Evolutionary conservation across 106 monocot genomes (phyloP).

Genomic region (Triglochin maritima): DNA sequence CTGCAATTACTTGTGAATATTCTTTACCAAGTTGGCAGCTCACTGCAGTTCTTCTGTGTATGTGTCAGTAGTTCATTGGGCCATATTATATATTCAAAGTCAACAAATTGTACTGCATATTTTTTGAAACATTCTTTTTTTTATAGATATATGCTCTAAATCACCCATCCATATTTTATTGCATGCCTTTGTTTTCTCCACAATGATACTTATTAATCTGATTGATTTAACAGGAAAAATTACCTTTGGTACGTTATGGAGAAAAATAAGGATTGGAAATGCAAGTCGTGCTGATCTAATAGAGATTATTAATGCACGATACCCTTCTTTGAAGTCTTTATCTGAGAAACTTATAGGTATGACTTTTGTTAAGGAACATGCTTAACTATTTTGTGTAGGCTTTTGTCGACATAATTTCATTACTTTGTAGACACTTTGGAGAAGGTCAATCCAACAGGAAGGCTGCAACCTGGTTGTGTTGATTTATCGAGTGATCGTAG

Average conservation of each 20-base stretch:
- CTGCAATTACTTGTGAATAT: too few relatives aligned
- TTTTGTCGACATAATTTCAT: slow-evolving; percentile 1
- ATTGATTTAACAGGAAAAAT: slow-evolving; percentile 29
- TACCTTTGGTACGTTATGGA: slow-evolving; percentile 53
- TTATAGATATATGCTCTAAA: too few relatives aligned
- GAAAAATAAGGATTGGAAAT: slow-evolving; percentile 53
- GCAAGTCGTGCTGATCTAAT: slow-evolving; percentile 45
- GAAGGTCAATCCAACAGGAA: slow-evolving; percentile 24
- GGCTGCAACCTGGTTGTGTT: slow-evolving; percentile 11
- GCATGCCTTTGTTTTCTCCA: too few relatives aligned
- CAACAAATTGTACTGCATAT: too few relatives aligned
- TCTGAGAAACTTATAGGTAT: slow-evolving; percentile 54
- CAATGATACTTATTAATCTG: too few relatives aligned
- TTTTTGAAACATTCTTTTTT: too few relatives aligned
- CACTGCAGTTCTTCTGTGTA: too few relatives aligned
- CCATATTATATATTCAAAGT: too few relatives aligned
- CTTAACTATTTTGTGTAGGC: background rate
- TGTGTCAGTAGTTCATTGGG: too few relatives aligned
- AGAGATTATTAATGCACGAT: slow-evolving; percentile 47
- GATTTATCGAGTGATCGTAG: slow-evolving; percentile 15
- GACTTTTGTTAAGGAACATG: background rate
- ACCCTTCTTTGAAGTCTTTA: slow-evolving; percentile 42
- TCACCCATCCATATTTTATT: too few relatives aligned
- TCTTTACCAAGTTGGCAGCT: too few relatives aligned
- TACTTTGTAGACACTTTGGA: slow-evolving; percentile 56